Percentiles rank a stretch among this genome's conserved stretches.
phyloP scores from a whole-genome alignment of 2,329 filamentous ascomycete genomes.

The Aureobasidium subglaciale region DNA sequence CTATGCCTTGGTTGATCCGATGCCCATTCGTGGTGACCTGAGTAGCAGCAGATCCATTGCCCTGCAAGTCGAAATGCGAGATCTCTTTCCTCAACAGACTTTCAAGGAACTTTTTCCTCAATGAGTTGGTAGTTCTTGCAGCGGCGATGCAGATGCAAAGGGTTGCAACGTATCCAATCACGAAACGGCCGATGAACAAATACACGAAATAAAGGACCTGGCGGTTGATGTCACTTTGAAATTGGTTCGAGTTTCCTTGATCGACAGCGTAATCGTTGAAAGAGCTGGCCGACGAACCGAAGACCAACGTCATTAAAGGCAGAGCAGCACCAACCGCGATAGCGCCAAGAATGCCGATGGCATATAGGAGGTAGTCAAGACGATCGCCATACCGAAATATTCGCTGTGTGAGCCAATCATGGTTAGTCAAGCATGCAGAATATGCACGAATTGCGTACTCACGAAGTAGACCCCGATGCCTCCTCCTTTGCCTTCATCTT shows the following conservation, averaged over 20 bases:
- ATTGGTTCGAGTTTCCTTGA: not conserved
- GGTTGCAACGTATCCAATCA: conserved; percentile 57
- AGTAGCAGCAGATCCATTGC: conserved; percentile 56
- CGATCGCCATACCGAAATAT: conserved; percentile 29
- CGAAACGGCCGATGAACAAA: conserved; percentile 56
- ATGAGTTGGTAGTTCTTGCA: conserved; percentile 54
- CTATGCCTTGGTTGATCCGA: conserved; percentile 61
- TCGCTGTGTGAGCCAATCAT: conserved; percentile 16
- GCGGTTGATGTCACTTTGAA: conserved; percentile 34
- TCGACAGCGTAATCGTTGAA: conserved; percentile 28
- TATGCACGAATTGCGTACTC: not conserved
- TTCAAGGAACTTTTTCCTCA: conserved; percentile 54
- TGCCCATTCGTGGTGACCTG: conserved; percentile 58
- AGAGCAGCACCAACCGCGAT: conserved; percentile 40
- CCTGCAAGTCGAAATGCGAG: conserved; percentile 57
- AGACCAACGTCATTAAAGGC: conserved; percentile 46
- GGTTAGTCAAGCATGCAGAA: not conserved
- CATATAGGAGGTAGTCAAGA: conserved; percentile 24
- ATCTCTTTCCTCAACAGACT: conserved; percentile 57
- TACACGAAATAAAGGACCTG: conserved; percentile 54
- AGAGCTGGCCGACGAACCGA: conserved; percentile 42
- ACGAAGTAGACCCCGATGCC: not conserved
- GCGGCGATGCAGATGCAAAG: conserved; percentile 58
- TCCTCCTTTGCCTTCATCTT: not conserved
- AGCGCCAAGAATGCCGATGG: conserved; percentile 27